These are phyloP conservation scores for Mycena crocata DNA, from an alignment of 768 basidiomycete species.

Conservation along the genomic window DNA sequence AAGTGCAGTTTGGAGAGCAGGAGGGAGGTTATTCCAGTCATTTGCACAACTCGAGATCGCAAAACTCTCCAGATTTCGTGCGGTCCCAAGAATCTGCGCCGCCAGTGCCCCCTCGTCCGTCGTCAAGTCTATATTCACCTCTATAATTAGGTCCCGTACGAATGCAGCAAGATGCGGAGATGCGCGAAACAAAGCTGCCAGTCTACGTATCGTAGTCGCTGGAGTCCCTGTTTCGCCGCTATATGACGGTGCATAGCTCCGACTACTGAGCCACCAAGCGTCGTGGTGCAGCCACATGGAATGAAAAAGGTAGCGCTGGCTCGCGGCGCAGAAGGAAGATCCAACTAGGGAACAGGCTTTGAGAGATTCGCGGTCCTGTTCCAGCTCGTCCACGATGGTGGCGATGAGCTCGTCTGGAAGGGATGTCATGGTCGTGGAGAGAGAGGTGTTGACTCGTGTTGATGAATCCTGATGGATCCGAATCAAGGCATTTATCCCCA, in stretches of 20 bases:
- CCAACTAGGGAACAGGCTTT: conserved; percentile 12
- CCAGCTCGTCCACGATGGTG: conserved; percentile 21
- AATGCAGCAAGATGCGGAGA: conserved; percentile 14
- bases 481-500: too few species aligned
- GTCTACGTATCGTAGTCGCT: not conserved
- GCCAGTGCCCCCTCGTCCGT: conserved; percentile 8
- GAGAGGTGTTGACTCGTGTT: too few species aligned
- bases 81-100: not conserved
- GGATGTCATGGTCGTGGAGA: not conserved
- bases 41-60: not conserved
- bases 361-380: not conserved
- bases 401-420: conserved; percentile 18
- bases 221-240: not conserved
- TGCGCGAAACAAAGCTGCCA: not conserved
- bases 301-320: conserved; percentile 15
- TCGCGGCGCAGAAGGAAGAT: not conserved
- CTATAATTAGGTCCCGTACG: conserved; percentile 8
- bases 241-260: not conserved
- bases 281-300: conserved; percentile 17
- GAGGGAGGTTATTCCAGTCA: not conserved
- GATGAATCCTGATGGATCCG: too few species aligned
- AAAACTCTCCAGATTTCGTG: conserved; percentile 1
- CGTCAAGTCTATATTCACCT: conserved; percentile 9
- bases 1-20: not conserved
- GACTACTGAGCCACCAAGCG: conserved; percentile 6